phyloP scores from a whole-genome alignment of 192 early-diverging fungal species.

The Pecoramyces ruminantium region DNA sequence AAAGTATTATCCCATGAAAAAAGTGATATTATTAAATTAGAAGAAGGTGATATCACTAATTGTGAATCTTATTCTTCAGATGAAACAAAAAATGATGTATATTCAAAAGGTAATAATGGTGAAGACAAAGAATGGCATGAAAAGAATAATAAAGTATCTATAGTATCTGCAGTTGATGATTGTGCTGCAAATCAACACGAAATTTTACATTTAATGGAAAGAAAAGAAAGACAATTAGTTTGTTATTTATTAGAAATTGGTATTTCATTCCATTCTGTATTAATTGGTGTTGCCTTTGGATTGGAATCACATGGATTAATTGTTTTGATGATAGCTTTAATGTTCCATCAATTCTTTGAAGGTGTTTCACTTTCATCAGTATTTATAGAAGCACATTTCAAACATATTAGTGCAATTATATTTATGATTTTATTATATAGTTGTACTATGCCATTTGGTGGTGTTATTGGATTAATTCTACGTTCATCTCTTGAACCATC shows the following conservation, averaged over 20 bases:
- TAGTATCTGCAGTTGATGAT: neutral
- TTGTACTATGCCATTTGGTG: constrained; percentile 66
- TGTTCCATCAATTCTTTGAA: constrained; percentile 63
- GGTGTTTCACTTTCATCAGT: constrained; percentile 38
- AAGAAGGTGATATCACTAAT: neutral
- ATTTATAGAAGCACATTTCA: constrained; percentile 22
- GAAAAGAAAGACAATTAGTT: neutral
- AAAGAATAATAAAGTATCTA: neutral
- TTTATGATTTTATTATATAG: constrained; percentile 27
- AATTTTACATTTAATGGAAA: neutral
- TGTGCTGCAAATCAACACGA: neutral
- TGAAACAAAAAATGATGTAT: neutral
- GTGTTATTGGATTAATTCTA: constrained; percentile 59
- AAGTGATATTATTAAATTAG: neutral
- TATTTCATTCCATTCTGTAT: constrained; percentile 57
- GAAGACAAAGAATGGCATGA: neutral
- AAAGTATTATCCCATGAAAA: neutral
- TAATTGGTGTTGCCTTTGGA: constrained; percentile 54
- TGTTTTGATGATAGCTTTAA: constrained; percentile 41
- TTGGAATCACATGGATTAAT: constrained; percentile 36
- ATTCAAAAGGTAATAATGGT: neutral
- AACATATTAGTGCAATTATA: constrained; percentile 25
- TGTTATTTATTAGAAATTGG: constrained; percentile 54
- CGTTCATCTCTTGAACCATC: constrained; percentile 34
- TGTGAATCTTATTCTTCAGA: neutral